These are phyloP conservation scores for Thalia dealbata DNA, from an alignment of 176 grass and related monocot genomes.

Conservation along the genomic window DNA sequence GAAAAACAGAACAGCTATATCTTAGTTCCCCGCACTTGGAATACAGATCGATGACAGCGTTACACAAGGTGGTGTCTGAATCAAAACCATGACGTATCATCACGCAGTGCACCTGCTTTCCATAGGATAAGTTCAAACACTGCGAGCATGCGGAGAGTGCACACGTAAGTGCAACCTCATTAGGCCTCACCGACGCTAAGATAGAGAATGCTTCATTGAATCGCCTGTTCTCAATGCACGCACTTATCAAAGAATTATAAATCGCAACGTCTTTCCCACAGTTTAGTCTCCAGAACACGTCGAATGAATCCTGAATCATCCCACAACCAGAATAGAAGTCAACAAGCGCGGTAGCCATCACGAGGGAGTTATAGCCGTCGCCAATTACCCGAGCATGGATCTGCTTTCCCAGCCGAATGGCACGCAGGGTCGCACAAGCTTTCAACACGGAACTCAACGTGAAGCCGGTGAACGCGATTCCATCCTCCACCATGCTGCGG, in stretches of 20 bases:
- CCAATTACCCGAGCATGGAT: constrained; percentile 34
- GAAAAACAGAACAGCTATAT: constrained; percentile 21
- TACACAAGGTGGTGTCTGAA: constrained; percentile 44
- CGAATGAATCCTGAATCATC: constrained; percentile 33
- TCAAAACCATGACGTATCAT: constrained; percentile 28
- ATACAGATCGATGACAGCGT: constrained; percentile 61
- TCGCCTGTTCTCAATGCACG: constrained; percentile 32
- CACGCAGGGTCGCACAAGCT: constrained; percentile 28
- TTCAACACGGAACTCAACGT: constrained; percentile 46
- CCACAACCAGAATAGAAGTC: constrained; percentile 53
- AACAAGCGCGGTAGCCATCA: constrained; percentile 34
- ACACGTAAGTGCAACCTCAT: constrained; percentile 30
- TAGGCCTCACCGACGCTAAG: constrained; percentile 17
- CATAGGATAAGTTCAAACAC: constrained; percentile 15
- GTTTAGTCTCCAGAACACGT: constrained; percentile 19
- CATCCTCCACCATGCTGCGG: constrained; percentile 19
- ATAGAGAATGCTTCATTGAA: constrained; percentile 38
- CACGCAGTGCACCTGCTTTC: constrained; percentile 46
- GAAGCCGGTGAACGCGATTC: constrained; percentile 25
- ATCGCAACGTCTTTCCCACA: constrained; percentile 31
- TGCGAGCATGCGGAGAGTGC: constrained; percentile 43
- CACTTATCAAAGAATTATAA: constrained; percentile 38
- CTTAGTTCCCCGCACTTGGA: constrained; percentile 41
- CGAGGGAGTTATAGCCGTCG: constrained; percentile 17
- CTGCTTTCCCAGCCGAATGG: constrained; percentile 30